A percentile compares a stretch with the other conserved stretches of the same genome.
Evolutionary conservation across 73 alveolate species (phyloP).

Genomic region (Urostyla sp.): DNA sequence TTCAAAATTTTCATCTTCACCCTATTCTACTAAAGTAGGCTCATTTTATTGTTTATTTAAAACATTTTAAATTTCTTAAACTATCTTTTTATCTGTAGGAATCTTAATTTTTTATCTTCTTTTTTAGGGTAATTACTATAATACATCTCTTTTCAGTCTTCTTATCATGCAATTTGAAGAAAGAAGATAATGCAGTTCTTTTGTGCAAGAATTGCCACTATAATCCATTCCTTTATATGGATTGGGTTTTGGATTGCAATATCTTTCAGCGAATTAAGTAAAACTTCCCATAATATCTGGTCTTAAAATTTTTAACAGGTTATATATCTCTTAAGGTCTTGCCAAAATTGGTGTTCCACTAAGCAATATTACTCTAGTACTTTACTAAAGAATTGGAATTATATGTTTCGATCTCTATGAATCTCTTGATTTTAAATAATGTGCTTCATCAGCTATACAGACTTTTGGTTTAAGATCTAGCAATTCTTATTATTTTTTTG

Average conservation of each 20-base stretch:
- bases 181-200: slow-evolving; percentile 84
- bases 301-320: slow-evolving; percentile 75
- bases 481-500: slow-evolving; percentile 60
- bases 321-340: slow-evolving; percentile 90
- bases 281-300: slow-evolving; percentile 80
- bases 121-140: slow-evolving; percentile 89
- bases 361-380: slow-evolving; percentile 81
- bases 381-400: slow-evolving; percentile 76
- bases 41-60: not conserved
- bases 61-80: slow-evolving; percentile 51
- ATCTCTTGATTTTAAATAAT: slow-evolving; percentile 77
- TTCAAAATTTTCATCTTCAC: not conserved
- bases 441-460: slow-evolving; percentile 93
- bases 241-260: slow-evolving; percentile 86
- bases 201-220: slow-evolving; percentile 79
- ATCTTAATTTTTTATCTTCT: slow-evolving; percentile 79
- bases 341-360: slow-evolving; percentile 96
- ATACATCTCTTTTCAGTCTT: slow-evolving; percentile 89
- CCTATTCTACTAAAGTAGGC: not conserved
- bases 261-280: slow-evolving; percentile 79
- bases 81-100: slow-evolving; percentile 58
- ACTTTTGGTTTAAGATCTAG: slow-evolving; percentile 57
- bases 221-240: slow-evolving; percentile 75
- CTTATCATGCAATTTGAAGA: slow-evolving; percentile 83
- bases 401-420: slow-evolving; percentile 81